Evolutionary conservation across 2,329 filamentous ascomycete genomes (phyloP).

Genomic region (Akanthomyces dipterigenus): DNA sequence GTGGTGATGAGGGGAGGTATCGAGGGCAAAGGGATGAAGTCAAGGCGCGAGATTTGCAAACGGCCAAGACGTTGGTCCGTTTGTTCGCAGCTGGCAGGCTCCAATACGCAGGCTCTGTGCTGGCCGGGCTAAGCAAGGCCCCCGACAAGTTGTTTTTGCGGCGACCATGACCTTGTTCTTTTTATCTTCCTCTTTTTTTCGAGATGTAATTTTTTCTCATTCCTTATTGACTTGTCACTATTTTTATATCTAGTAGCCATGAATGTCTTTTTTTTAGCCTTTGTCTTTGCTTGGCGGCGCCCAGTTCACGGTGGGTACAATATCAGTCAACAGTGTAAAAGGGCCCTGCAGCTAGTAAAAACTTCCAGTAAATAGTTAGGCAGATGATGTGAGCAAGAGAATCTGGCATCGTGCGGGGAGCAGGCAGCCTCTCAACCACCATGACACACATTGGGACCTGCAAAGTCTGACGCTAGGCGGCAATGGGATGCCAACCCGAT

Average conservation of each 20-base stretch:
- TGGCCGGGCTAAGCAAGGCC: too few relatives aligned
- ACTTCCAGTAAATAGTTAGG: too few relatives aligned
- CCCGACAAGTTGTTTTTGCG: not conserved
- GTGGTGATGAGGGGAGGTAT: not conserved
- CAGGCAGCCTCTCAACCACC: not conserved
- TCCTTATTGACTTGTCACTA: too few relatives aligned
- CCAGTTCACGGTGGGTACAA: conserved; percentile 1
- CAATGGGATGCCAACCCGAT: conserved; percentile 9
- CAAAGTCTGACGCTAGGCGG: conserved; percentile 2
- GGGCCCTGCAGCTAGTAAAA: not conserved
- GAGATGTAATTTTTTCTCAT: too few relatives aligned
- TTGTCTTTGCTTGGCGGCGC: not conserved
- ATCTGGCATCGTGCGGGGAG: conserved; percentile 4
- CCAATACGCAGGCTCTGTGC: not conserved
- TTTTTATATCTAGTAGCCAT: too few relatives aligned
- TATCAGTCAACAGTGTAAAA: not conserved
- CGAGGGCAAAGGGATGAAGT: not conserved
- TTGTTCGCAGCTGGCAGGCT: conserved; percentile 1
- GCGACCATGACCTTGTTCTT: too few relatives aligned
- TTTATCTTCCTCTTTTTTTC: too few relatives aligned
- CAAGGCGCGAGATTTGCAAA: not conserved
- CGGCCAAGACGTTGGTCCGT: not conserved
- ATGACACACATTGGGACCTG: not conserved
- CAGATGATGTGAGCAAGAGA: not conserved
- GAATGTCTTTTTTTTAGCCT: too few relatives aligned